Percentiles rank a stretch among this genome's conserved stretches.
These are phyloP conservation scores for Globisporangium acanthophoron DNA, from an alignment of 352 stramenopile species.

Conservation along the genomic window DNA sequence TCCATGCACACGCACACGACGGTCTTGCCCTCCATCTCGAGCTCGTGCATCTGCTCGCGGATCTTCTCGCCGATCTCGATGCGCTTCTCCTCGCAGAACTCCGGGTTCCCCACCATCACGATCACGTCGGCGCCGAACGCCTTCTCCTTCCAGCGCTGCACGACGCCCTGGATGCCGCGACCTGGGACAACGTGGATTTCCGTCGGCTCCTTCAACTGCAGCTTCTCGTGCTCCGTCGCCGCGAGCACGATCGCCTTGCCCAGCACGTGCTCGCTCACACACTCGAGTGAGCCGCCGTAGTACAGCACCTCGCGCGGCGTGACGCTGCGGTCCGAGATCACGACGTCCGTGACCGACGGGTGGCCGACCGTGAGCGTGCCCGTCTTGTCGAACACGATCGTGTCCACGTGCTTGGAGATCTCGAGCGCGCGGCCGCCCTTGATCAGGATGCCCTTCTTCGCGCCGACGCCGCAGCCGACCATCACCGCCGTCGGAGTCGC, in stretches of 20 bases:
- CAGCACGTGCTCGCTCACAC: conserved; percentile 82
- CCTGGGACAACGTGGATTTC: conserved; percentile 75
- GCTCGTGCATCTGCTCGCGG: conserved; percentile 67
- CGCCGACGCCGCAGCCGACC: conserved; percentile 84
- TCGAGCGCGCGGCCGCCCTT: conserved; percentile 81
- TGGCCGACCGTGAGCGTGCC: conserved; percentile 87
- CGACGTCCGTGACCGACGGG: conserved; percentile 73
- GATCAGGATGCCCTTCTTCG: conserved; percentile 86
- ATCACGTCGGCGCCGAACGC: conserved; percentile 20
- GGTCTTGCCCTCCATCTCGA: conserved; percentile 84
- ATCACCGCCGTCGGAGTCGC: conserved; percentile 85
- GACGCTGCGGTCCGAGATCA: conserved; percentile 56
- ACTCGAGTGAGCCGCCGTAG: conserved; percentile 75
- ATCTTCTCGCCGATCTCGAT: conserved; percentile 61
- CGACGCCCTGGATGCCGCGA: conserved; percentile 68
- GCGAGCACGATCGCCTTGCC: conserved; percentile 79
- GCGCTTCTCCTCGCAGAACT: conserved; percentile 76
- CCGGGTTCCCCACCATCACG: conserved; percentile 73
- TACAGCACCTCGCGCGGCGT: conserved; percentile 71
- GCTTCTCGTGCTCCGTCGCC: conserved; percentile 69
- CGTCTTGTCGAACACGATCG: conserved; percentile 93
- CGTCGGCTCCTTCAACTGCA: conserved; percentile 61
- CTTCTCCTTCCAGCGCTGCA: conserved; percentile 26
- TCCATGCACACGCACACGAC: conserved; percentile 78
- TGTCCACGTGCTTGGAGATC: conserved; percentile 77